Evolutionary conservation across 2,329 filamentous ascomycete genomes (phyloP).

Genomic region (Alternaria atra): DNA sequence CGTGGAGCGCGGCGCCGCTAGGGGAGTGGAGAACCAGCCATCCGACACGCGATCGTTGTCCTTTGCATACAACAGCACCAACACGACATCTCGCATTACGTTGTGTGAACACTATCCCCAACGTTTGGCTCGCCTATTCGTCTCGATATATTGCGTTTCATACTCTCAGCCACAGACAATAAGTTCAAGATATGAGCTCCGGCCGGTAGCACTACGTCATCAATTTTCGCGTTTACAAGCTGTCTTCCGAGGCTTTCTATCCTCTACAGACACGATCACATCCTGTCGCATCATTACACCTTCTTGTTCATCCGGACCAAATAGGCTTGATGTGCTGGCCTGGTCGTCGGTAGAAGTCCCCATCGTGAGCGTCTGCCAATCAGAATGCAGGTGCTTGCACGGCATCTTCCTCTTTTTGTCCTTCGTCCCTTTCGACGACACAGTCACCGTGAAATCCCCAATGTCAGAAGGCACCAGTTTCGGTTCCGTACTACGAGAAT

Average conservation of each 20-base stretch:
- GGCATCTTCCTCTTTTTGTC: conserved; percentile 15
- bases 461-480: conserved; percentile 24
- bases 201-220: not conserved
- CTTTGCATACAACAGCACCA: too few relatives aligned
- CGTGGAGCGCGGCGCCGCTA: too few relatives aligned
- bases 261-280: conserved; percentile 28
- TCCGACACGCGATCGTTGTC: not conserved
- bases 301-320: conserved; percentile 17
- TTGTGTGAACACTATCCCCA: too few relatives aligned
- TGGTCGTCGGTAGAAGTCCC: conserved; percentile 25
- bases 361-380: conserved; percentile 18
- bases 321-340: conserved; percentile 33
- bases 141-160: too few relatives aligned
- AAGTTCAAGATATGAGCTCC: not conserved
- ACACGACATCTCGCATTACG: too few relatives aligned
- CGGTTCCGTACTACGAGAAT: conserved; percentile 2
- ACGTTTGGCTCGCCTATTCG: too few relatives aligned
- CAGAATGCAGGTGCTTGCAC: conserved; percentile 17
- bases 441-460: conserved; percentile 25
- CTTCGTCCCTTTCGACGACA: conserved; percentile 16
- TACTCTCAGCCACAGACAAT: not conserved
- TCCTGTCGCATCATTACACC: conserved; percentile 30
- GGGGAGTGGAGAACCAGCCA: not conserved
- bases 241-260: conserved; percentile 4
- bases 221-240: not conserved